These are phyloP conservation scores for Cadophora gregata DNA, from an alignment of 2,329 filamentous ascomycete genomes.

Conservation along the genomic window DNA sequence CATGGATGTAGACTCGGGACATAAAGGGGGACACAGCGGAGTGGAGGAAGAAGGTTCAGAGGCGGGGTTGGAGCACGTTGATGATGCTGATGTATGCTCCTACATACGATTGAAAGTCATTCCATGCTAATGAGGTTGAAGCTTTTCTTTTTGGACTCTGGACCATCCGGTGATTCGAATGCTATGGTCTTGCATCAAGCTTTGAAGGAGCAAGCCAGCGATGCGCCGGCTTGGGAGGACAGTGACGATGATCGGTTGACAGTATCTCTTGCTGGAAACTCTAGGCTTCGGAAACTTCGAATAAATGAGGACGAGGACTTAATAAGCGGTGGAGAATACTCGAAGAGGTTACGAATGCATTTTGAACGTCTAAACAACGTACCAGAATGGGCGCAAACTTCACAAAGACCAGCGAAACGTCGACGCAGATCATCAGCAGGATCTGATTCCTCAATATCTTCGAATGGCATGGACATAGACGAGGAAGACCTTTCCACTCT, in stretches of 20 bases:
- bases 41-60: constrained; percentile 50
- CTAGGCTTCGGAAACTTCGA: constrained; percentile 82
- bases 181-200: constrained; percentile 32
- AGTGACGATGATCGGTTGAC: constrained; percentile 91
- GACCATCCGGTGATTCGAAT: constrained; percentile 38
- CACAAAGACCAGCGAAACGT: constrained; percentile 57
- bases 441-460: constrained; percentile 46
- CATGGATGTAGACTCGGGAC: constrained; percentile 46
- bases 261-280: constrained; percentile 79
- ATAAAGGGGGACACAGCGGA: constrained; percentile 30
- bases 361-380: constrained; percentile 66
- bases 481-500: constrained; percentile 69
- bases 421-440: constrained; percentile 57
- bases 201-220: constrained; percentile 47
- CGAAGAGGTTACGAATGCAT: constrained; percentile 78
- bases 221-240: constrained; percentile 81
- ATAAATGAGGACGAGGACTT: constrained; percentile 83
- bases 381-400: constrained; percentile 65
- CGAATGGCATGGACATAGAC: constrained; percentile 57
- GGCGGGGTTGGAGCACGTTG: constrained; percentile 65
- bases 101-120: constrained; percentile 2
- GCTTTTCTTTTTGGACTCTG: constrained; percentile 49
- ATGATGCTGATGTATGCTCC: constrained; percentile 69
- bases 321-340: constrained; percentile 86
- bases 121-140: constrained; percentile 29